Conservation (phyloP, 2,329 filamentous ascomycete genomes). For the Polychaeton citri region DNA sequence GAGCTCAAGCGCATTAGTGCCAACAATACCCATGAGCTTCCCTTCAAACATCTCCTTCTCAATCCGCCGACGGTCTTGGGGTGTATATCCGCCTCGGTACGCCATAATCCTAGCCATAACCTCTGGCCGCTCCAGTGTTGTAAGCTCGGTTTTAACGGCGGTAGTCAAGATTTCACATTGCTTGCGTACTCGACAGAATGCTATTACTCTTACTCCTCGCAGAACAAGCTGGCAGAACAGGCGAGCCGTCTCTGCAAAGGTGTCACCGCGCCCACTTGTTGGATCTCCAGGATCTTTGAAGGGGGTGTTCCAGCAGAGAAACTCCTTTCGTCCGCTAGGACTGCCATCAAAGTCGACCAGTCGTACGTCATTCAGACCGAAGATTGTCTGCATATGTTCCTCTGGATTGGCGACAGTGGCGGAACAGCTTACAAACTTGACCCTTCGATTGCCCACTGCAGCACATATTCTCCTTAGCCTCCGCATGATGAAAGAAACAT, state of each 20-base stretch:
- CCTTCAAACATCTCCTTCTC: constrained; percentile 97
- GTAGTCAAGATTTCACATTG: constrained; percentile 75
- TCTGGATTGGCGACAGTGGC: constrained; percentile 89
- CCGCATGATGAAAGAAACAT: constrained; percentile 90
- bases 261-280: constrained; percentile 70
- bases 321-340: constrained; percentile 84
- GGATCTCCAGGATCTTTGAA: constrained; percentile 82
- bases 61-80: constrained; percentile 75
- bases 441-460: constrained; percentile 68
- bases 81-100: constrained; percentile 88
- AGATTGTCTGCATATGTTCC: constrained; percentile 87
- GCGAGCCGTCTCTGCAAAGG: constrained; percentile 72
- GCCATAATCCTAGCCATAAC: constrained; percentile 77
- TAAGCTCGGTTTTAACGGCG: constrained; percentile 66
- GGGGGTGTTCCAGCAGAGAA: constrained; percentile 95
- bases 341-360: constrained; percentile 87
- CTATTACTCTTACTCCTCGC: constrained; percentile 79
- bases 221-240: constrained; percentile 84
- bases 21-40: constrained; percentile 81
- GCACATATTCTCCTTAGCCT: constrained; percentile 77
- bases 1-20: constrained; percentile 82
- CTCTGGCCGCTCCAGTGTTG: constrained; percentile 58
- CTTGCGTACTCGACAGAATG: constrained; percentile 78
- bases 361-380: constrained; percentile 68
- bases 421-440: constrained; percentile 91